Evolutionary conservation across 2,329 filamentous ascomycete species (phyloP).

Genomic region (Pseudogymnoascus sp.): DNA sequence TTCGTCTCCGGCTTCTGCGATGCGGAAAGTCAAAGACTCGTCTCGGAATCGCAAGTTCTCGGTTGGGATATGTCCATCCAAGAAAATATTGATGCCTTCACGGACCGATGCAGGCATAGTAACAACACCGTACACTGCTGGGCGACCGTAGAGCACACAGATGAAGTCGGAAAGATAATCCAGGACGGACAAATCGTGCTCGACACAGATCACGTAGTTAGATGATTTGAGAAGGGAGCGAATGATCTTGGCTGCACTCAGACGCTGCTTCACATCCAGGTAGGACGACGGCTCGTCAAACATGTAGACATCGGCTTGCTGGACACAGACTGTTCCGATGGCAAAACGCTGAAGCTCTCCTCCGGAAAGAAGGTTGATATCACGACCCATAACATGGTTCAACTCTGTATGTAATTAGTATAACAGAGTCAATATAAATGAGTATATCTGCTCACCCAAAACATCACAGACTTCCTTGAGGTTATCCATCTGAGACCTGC

Average conservation of each 20-base stretch:
- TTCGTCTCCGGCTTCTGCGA: conserved; percentile 83
- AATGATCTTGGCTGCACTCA: conserved; percentile 86
- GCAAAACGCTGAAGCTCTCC: conserved; percentile 98
- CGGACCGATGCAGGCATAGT: conserved; percentile 92
- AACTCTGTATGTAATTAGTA: conserved; percentile 51
- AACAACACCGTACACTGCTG: conserved; percentile 95
- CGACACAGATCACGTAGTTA: conserved; percentile 96
- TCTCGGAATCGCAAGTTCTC: conserved; percentile 98
- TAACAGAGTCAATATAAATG: not conserved
- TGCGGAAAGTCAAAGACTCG: conserved; percentile 91
- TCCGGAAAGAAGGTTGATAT: conserved; percentile 84
- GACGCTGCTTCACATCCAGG: conserved; percentile 97
- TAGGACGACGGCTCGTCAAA: conserved; percentile 99
- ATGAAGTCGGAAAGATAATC: conserved; percentile 99
- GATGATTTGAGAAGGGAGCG: conserved; percentile 81
- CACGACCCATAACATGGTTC: conserved; percentile 83
- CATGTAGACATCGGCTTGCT: conserved; percentile 98
- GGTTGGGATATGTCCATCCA: conserved; percentile 95
- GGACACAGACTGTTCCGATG: conserved; percentile 90
- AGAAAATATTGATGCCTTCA: conserved; percentile 99
- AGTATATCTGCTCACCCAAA: conserved; percentile 46
- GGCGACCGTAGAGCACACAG: conserved; percentile 92
- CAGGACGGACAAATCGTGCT: conserved; percentile 97
- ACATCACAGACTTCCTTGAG: conserved; percentile 74
- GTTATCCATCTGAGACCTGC: conserved; percentile 71